Conservation (phyloP, 805 yeast genomes). For the Ogataea kodamae region DNA sequence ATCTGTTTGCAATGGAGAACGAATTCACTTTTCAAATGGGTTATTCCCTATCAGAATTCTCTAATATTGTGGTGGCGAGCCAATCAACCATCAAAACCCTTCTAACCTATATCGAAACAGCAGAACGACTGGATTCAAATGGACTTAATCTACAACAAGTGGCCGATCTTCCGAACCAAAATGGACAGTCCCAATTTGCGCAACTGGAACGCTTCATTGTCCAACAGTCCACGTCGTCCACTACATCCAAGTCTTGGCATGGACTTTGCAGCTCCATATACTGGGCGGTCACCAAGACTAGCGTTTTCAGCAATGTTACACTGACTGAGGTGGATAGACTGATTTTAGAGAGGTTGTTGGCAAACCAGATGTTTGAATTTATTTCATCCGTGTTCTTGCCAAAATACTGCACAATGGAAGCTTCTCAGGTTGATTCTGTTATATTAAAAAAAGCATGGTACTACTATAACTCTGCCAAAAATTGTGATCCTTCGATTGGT, state of each 20-base stretch:
- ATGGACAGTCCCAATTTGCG: constrained; percentile 18
- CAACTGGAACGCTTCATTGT: constrained; percentile 27
- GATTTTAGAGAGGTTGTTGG: constrained; percentile 23
- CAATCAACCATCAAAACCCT: constrained; percentile 14
- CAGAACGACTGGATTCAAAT: constrained; percentile 28
- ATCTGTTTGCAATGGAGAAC: constrained; percentile 2
- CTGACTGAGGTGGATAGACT: constrained; percentile 20
- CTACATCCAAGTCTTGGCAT: constrained; percentile 24
- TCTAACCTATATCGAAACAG: constrained; percentile 25
- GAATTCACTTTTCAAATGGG: background rate
- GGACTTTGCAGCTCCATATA: constrained; percentile 28
- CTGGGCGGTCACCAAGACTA: constrained; percentile 26
- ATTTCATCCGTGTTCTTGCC: constrained; percentile 16
- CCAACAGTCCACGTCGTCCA: constrained; percentile 22
- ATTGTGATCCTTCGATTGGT: constrained; percentile 29
- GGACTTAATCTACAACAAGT: constrained; percentile 27
- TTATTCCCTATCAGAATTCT: constrained; percentile 4
- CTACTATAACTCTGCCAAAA: constrained; percentile 28
- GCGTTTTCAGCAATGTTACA: constrained; percentile 25
- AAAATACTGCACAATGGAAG: constrained; percentile 20
- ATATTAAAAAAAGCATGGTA: constrained; percentile 25
- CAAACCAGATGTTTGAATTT: constrained; percentile 19
- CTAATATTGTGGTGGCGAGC: constrained; percentile 15
- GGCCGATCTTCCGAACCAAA: constrained; percentile 18
- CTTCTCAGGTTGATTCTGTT: constrained; percentile 10